Evolutionary conservation across 108 stramenopile species (phyloP).

Genomic region (Fistulifera pelliculosa): DNA sequence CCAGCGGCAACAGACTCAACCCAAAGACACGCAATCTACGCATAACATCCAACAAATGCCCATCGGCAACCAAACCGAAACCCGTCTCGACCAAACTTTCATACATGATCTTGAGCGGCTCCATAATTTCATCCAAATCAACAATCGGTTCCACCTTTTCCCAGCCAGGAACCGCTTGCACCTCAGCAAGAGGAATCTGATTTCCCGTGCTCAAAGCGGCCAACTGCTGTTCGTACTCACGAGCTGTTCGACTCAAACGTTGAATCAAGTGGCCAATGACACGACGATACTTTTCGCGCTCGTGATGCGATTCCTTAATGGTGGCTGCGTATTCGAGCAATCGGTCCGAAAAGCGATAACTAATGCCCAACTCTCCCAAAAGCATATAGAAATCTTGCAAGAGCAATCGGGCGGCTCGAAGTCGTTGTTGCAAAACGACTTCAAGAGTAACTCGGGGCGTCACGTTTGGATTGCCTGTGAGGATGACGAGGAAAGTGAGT

Average conservation of each 20-base stretch:
- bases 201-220: conserved; percentile 8
- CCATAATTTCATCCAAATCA: conserved; percentile 66
- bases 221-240: conserved; percentile 51
- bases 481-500: neutral
- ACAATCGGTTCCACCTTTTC: conserved; percentile 55
- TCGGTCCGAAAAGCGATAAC: conserved; percentile 53
- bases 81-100: conserved; percentile 73
- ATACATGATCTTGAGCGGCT: conserved; percentile 77
- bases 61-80: conserved; percentile 82
- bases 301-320: conserved; percentile 35
- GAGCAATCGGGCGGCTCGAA: conserved; percentile 79
- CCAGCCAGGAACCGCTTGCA: conserved; percentile 29
- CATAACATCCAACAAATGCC: conserved; percentile 87
- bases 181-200: conserved; percentile 11
- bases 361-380: conserved; percentile 56
- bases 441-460: conserved; percentile 86
- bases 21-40: conserved; percentile 86
- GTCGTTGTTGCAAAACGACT: conserved; percentile 71
- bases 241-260: conserved; percentile 60
- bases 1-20: conserved; percentile 85
- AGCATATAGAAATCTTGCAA: conserved; percentile 65
- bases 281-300: conserved; percentile 68
- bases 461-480: conserved; percentile 90
- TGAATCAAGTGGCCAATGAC: conserved; percentile 71
- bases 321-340: conserved; percentile 41